These are phyloP conservation scores for Saccharomyces kudriavzevii DNA, from an alignment of 805 yeast genomes.

Conservation along the genomic window DNA sequence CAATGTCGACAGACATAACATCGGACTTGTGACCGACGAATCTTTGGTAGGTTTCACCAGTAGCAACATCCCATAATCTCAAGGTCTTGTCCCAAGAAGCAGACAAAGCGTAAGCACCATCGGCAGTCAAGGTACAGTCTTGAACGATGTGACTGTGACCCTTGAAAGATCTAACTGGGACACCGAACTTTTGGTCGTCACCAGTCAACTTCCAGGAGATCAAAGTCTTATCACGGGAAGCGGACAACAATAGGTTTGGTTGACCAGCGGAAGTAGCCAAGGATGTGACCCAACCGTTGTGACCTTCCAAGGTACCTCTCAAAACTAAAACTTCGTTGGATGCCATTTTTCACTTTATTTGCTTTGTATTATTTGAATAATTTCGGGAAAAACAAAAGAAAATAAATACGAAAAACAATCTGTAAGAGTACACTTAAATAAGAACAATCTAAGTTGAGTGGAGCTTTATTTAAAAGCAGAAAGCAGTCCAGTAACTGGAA, in stretches of 20 bases:
- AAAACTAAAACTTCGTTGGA: constrained; percentile 91
- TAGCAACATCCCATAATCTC: constrained; percentile 94
- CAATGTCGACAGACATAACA: constrained; percentile 93
- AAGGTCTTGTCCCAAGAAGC: constrained; percentile 99
- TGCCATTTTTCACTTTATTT: constrained; percentile 43
- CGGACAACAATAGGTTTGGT: constrained; percentile 97
- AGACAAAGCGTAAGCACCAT: constrained; percentile 94
- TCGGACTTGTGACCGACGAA: constrained; percentile 98
- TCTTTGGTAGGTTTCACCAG: constrained; percentile 90
- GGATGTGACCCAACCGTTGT: constrained; percentile 96
- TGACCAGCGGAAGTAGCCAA: constrained; percentile 95
- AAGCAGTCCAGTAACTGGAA: neutral
- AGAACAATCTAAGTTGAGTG: neutral
- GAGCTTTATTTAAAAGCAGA: neutral
- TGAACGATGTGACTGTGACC: constrained; percentile 99
- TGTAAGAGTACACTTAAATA: neutral
- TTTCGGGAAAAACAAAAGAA: neutral
- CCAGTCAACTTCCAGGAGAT: constrained; percentile 97
- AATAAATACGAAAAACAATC: neutral
- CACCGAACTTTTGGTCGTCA: constrained; percentile 96
- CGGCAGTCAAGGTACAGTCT: constrained; percentile 95
- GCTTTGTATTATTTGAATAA: constrained; percentile 1
- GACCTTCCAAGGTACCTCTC: constrained; percentile 99
- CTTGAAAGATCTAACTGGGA: constrained; percentile 90
- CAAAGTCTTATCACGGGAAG: constrained; percentile 97